Conservation (phyloP, 768 basidiomycete species). For the Trichaptum fuscoviolaceum region DNA sequence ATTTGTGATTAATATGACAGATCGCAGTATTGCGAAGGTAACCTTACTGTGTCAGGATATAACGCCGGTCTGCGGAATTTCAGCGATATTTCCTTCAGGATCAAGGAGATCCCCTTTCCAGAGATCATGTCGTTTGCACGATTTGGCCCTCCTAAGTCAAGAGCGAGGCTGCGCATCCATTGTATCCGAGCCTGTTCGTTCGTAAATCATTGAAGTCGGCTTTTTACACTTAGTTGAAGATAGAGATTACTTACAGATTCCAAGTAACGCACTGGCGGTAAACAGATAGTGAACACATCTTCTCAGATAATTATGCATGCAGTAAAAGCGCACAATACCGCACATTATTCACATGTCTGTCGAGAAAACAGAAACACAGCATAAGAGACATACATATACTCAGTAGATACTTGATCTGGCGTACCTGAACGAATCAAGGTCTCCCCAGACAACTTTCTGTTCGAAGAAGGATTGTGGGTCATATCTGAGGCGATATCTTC, state of each 20-base stretch:
- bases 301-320: constrained; percentile 1
- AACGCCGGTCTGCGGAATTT: constrained; percentile 68
- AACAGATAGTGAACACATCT: neutral
- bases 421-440: constrained; percentile 74
- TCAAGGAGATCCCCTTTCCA: constrained; percentile 63
- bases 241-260: constrained; percentile 47
- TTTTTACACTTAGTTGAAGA: neutral
- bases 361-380: neutral
- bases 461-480: constrained; percentile 71
- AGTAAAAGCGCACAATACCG: constrained; percentile 49
- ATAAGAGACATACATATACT: too few relatives aligned
- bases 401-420: constrained; percentile 21
- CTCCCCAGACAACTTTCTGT: constrained; percentile 74
- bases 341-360: constrained; percentile 75
- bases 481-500: constrained; percentile 14
- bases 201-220: neutral
- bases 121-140: constrained; percentile 53
- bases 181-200: constrained; percentile 55
- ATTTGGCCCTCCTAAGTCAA: constrained; percentile 52
- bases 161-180: constrained; percentile 57
- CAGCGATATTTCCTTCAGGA: constrained; percentile 65
- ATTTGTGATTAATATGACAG: constrained; percentile 1
- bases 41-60: constrained; percentile 64
- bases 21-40: constrained; percentile 3
- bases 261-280: constrained; percentile 52